phyloP scores from a whole-genome alignment of 208 protist genomes.

The Acanthamoeba royreba region DNA sequence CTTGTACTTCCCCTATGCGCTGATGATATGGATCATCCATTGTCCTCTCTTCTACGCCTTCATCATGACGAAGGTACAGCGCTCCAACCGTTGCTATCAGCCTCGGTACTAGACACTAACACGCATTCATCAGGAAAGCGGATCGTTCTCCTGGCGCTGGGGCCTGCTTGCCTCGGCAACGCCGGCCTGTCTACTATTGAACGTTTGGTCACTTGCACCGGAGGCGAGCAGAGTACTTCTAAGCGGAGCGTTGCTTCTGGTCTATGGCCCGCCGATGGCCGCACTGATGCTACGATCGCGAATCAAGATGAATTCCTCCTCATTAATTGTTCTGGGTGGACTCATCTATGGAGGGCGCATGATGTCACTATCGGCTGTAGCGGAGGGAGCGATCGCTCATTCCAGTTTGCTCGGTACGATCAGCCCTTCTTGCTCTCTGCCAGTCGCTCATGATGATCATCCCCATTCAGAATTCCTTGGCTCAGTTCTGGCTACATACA shows the following conservation, averaged over 20 bases:
- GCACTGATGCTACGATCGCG: too few species aligned
- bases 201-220: not conserved
- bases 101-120: too few species aligned
- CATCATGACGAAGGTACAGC: not conserved
- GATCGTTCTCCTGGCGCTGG: not conserved
- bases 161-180: not conserved
- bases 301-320: too few species aligned
- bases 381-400: not conserved
- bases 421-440: too few species aligned
- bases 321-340: not conserved
- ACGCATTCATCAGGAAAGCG: not conserved
- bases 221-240: too few species aligned
- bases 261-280: not conserved
- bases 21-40: not conserved
- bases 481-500: not conserved
- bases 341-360: not conserved
- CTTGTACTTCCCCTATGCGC: not conserved
- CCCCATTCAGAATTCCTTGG: not conserved
- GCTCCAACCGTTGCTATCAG: not conserved
- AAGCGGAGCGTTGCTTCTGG: not conserved
- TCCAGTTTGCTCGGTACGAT: not conserved
- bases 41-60: not conserved
- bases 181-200: not conserved
- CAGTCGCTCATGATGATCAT: too few species aligned
- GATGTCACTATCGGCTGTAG: not conserved